These are phyloP conservation scores for Cercospora sesami DNA, from an alignment of 2,329 filamentous ascomycete genomes.

Conservation along the genomic window DNA sequence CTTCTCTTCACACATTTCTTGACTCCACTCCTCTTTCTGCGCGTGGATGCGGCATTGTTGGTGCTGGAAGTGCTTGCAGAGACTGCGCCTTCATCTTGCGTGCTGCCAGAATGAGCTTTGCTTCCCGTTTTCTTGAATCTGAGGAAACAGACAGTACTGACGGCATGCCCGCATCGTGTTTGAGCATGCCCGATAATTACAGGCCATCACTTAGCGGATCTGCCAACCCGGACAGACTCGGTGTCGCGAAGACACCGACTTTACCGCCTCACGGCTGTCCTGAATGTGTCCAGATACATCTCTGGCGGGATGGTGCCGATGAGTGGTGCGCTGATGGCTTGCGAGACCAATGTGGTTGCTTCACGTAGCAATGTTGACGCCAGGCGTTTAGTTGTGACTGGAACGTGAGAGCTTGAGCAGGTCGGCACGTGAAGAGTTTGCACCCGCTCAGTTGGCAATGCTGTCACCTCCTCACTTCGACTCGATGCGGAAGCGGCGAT, in stretches of 20 bases:
- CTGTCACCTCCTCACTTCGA: neutral
- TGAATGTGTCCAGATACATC: constrained; percentile 43
- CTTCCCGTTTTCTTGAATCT: too few species aligned
- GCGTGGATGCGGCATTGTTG: constrained; percentile 18
- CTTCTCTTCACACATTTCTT: constrained; percentile 4
- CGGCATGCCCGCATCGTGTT: too few species aligned
- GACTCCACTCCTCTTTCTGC: constrained; percentile 12
- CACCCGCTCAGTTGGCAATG: neutral
- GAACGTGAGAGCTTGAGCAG: neutral
- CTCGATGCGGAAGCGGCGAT: neutral
- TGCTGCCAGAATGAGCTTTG: neutral
- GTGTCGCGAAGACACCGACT: neutral
- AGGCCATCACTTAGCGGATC: neutral
- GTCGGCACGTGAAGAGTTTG: too few species aligned
- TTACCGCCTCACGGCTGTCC: neutral
- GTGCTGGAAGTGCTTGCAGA: constrained; percentile 22
- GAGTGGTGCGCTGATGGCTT: constrained; percentile 42
- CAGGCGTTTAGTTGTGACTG: neutral
- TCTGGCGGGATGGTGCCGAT: constrained; percentile 50
- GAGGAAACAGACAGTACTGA: neutral
- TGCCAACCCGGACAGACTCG: constrained; percentile 2
- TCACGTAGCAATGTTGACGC: neutral
- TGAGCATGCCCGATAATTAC: too few species aligned
- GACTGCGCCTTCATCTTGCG: neutral
- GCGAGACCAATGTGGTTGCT: neutral